Conservation (phyloP, 495 filamentous ascomycete genomes). For the Pseudevernia furfuracea region DNA sequence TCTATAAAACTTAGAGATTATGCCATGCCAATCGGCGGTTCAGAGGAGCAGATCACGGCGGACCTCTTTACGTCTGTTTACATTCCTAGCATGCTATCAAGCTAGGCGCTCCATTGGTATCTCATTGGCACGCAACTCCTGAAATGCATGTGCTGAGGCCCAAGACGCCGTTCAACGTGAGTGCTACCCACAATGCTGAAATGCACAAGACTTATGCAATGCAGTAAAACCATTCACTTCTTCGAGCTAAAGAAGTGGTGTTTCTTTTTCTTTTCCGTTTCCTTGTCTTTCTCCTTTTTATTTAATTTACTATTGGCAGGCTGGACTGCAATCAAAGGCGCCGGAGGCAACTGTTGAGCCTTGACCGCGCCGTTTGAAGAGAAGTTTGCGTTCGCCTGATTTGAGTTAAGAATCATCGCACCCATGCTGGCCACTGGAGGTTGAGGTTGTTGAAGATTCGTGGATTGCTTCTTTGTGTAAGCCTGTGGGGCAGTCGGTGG, state of each 20-base stretch:
- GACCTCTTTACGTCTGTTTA: too few relatives aligned
- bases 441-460: slow-evolving; percentile 27
- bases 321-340: slow-evolving; percentile 1
- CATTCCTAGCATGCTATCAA: background rate
- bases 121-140: background rate
- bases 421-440: slow-evolving; percentile 54
- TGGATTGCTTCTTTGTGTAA: slow-evolving; percentile 32
- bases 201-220: background rate
- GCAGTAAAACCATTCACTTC: slow-evolving; percentile 29
- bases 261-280: slow-evolving; percentile 57
- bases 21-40: too few relatives aligned
- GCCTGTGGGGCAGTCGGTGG: slow-evolving; percentile 39
- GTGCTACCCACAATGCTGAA: slow-evolving; percentile 4
- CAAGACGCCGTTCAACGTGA: background rate
- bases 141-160: background rate
- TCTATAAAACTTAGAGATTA: too few relatives aligned
- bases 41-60: too few relatives aligned
- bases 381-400: slow-evolving; percentile 26
- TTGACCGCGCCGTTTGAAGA: slow-evolving; percentile 31
- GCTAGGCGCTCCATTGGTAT: slow-evolving; percentile 10
- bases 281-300: slow-evolving; percentile 48
- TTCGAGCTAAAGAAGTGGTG: slow-evolving; percentile 69
- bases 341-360: slow-evolving; percentile 11
- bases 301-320: slow-evolving; percentile 26
- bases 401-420: slow-evolving; percentile 48